These are phyloP conservation scores for Apiotrichum montevideense DNA, from an alignment of 1,284 basidiomycete species.

Conservation along the genomic window DNA sequence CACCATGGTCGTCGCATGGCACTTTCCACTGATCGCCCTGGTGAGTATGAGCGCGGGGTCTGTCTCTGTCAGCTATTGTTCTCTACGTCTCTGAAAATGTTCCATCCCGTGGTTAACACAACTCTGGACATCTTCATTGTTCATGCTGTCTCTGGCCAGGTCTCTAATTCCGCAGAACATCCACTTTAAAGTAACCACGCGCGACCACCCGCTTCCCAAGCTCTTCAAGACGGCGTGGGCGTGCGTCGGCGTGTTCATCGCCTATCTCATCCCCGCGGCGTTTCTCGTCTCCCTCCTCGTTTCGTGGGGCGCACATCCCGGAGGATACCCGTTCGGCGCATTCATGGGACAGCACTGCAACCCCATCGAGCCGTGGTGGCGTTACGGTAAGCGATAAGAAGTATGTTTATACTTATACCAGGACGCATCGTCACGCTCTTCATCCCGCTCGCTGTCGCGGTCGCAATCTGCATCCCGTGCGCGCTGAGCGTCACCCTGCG, in stretches of 20 bases:
- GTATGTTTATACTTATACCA: not conserved
- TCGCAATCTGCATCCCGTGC: not conserved
- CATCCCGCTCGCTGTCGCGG: not conserved
- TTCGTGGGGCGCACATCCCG: not conserved
- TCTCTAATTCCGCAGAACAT: not conserved
- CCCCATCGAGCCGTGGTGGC: not conserved
- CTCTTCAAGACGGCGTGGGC: not conserved
- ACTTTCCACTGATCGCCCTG: not conserved
- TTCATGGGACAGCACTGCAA: not conserved
- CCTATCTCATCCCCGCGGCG: not conserved
- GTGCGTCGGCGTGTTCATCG: not conserved
- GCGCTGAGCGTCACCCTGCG: not conserved
- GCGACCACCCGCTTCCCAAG: not conserved
- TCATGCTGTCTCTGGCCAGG: too few species aligned
- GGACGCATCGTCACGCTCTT: not conserved
- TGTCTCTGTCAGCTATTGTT: not conserved
- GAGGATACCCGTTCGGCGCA: not conserved
- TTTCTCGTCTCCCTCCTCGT: not conserved
- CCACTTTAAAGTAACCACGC: not conserved
- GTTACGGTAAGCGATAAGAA: not conserved
- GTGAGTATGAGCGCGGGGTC: not conserved
- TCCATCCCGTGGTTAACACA: too few species aligned
- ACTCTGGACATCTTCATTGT: too few species aligned
- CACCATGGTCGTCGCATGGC: not conserved
- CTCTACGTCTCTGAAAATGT: too few species aligned